Evolutionary conservation across 345 rosid genomes (phyloP).

Genomic region (Crucihimalaya himalaica): DNA sequence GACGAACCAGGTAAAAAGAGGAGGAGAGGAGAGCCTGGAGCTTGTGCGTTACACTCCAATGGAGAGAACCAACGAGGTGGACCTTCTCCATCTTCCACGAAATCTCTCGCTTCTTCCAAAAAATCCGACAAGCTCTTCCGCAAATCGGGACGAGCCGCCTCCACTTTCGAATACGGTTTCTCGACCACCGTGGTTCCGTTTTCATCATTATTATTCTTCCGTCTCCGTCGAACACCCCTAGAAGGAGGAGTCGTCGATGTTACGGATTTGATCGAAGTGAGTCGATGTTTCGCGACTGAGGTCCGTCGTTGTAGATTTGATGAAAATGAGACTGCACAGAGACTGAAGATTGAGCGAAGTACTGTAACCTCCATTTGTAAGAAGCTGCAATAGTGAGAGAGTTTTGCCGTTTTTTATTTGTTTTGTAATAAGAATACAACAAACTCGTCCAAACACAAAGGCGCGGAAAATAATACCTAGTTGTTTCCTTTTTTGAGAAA

Average conservation of each 20-base stretch:
- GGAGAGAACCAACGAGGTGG: conserved; percentile 80
- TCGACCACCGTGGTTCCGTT: neutral
- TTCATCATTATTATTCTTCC: neutral
- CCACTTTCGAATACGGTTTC: conserved; percentile 26
- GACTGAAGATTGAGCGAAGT: neutral
- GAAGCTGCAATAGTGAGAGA: neutral
- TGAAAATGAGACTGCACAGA: neutral
- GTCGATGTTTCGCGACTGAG: neutral
- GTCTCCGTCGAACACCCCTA: neutral
- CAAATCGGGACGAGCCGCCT: conserved; percentile 30
- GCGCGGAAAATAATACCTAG: neutral
- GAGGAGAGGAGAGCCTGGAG: conserved; percentile 52
- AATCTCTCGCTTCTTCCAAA: conserved; percentile 45
- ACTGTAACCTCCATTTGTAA: conserved; percentile 21
- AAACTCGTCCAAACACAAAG: neutral
- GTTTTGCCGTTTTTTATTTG: neutral
- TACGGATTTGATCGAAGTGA: conserved; percentile 16
- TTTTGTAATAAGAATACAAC: neutral
- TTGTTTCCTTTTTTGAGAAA: neutral
- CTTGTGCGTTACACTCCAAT: conserved; percentile 43
- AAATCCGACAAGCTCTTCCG: conserved; percentile 47
- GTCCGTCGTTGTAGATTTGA: neutral
- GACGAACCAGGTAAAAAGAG: conserved; percentile 55
- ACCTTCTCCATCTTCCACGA: conserved; percentile 48
- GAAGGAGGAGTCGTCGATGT: neutral